Conservation (phyloP, 345 rosid species). For the Boechera retrofracta region DNA sequence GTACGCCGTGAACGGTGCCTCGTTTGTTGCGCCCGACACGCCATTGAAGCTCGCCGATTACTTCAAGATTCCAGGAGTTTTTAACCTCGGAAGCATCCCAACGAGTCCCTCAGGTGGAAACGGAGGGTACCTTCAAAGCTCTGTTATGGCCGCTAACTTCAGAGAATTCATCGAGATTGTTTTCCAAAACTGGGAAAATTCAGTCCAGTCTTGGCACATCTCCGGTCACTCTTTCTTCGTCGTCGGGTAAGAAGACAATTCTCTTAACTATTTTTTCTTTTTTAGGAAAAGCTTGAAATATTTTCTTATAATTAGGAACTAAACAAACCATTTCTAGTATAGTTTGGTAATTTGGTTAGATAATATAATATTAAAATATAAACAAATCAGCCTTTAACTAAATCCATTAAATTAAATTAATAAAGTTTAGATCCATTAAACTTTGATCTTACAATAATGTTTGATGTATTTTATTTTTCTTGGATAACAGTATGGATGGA, state of each 20-base stretch:
- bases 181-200: conserved; percentile 79
- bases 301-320: not conserved
- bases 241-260: conserved; percentile 67
- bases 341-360: not conserved
- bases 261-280: not conserved
- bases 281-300: not conserved
- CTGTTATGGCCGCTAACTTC: conserved; percentile 77
- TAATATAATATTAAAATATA: too few relatives aligned
- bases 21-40: conserved; percentile 73
- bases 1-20: conserved; percentile 78
- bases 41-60: conserved; percentile 90
- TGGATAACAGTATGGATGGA: conserved; percentile 79
- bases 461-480: conserved; percentile 12
- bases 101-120: conserved; percentile 64
- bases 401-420: too few relatives aligned
- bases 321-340: not conserved
- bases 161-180: conserved; percentile 81
- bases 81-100: conserved; percentile 74
- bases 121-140: conserved; percentile 65
- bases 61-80: conserved; percentile 88
- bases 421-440: not conserved
- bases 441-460: conserved; percentile 1
- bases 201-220: conserved; percentile 88
- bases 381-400: too few relatives aligned
- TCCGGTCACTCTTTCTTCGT: conserved; percentile 87